Percentiles rank a stretch among this genome's conserved stretches.
phyloP scores from a whole-genome alignment of 2,329 filamentous ascomycete genomes.

The Talaromyces sp. region DNA sequence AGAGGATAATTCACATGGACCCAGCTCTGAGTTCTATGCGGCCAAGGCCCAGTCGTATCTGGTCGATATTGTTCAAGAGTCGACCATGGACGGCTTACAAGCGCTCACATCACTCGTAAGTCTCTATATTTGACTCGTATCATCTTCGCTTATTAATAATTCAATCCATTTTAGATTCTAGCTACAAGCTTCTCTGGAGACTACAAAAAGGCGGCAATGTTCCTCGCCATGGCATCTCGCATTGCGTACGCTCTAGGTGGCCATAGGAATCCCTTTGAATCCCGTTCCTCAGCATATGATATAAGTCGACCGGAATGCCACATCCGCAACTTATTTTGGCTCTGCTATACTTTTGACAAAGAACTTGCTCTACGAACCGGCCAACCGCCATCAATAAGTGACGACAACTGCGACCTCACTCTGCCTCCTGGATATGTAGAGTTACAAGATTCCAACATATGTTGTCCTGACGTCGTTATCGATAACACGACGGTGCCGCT shows the following conservation, averaged over 20 bases:
- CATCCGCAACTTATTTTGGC: neutral
- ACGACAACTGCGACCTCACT: neutral
- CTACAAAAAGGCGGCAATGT: neutral
- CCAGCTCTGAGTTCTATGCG: neutral
- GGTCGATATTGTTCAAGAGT: neutral
- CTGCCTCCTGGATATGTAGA: neutral
- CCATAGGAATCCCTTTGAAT: neutral
- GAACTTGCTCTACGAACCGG: neutral
- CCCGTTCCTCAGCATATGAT: neutral
- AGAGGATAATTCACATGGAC: neutral
- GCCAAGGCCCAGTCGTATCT: neutral
- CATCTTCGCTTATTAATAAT: neutral
- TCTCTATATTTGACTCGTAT: neutral
- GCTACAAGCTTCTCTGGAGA: neutral
- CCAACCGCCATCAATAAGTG: neutral
- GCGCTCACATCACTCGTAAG: neutral
- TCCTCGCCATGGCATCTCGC: neutral
- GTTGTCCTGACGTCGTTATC: neutral
- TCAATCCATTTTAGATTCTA: neutral
- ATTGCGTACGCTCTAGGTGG: neutral
- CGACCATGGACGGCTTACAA: neutral
- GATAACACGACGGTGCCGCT: neutral
- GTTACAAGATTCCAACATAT: neutral
- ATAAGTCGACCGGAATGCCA: neutral
- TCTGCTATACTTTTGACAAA: conserved; percentile 1